Base-by-base conservation (phyloP, 2,329 filamentous ascomycete genomes). In the Fusarium udum region DNA sequence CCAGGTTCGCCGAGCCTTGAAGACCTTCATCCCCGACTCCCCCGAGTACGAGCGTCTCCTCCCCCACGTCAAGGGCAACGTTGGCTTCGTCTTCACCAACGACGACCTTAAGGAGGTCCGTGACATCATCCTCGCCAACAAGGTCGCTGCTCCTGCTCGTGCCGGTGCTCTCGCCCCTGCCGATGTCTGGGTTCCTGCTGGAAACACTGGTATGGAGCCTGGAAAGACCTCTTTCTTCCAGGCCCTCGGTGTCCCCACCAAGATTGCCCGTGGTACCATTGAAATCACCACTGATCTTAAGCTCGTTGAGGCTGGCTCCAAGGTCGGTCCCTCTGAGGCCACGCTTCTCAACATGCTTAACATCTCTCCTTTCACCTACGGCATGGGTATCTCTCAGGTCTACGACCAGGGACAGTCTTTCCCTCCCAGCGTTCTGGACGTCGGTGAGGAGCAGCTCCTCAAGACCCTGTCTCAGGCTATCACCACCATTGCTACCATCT, bases 151-250 rank as follows among this genome's bases (percentile, higher is more conserved):
- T 77, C 96, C 96, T 77, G 96, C 96, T 80, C 95, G 96, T 94
- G 95, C 96, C 82, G 97, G 97, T 92, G 96, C 97, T 82, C 82
- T 99, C 80, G 97, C 96, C 79, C 96, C 97, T 78, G 87, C 84
- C 82, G 97, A 99, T 86, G 96, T 99, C 84, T 99, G 88, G 89
- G 85, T 99, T 79, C 96, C 96, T 78, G 96, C 95, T 80, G 96
- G 96, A 87, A 99, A 99, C 93, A 99, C 96, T 82, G 96, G 96
- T 89, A 99, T 99, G 96, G 96, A 99, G 87, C 97, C 96, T 84
- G 97, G 97, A 87, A 99, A 99, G 93, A 99, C 96, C 83, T 98
- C 96, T 84, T 99, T 99, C 95, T 99, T 99, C 95, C 96, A 99
- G 92, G 96, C 96, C 82, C 96, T 99, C 87, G 95, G 95, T 94